Evolutionary conservation across 2,329 filamentous ascomycete genomes (phyloP).

Genomic region (Aspergillus persii): DNA sequence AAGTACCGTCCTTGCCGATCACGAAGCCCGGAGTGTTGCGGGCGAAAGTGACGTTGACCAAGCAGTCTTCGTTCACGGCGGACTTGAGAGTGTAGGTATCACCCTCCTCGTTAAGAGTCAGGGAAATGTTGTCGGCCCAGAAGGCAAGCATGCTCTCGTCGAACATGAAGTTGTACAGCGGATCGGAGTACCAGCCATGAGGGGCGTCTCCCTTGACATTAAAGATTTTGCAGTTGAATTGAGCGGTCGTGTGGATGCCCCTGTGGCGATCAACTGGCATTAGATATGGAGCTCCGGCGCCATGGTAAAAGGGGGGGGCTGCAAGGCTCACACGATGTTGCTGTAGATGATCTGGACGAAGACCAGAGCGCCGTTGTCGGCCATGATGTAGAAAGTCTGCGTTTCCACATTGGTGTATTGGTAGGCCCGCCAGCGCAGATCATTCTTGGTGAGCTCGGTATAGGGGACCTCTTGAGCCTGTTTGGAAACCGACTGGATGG

Average conservation of each 20-base stretch:
- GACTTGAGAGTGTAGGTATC: slow-evolving; percentile 86
- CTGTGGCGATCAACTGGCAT: slow-evolving; percentile 46
- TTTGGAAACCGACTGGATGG: slow-evolving; percentile 79
- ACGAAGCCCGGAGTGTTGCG: slow-evolving; percentile 77
- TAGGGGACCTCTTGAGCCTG: slow-evolving; percentile 76
- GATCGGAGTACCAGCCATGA: slow-evolving; percentile 79
- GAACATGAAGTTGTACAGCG: slow-evolving; percentile 75
- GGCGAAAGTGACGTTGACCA: slow-evolving; percentile 83
- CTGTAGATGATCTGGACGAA: slow-evolving; percentile 95
- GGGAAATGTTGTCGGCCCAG: slow-evolving; percentile 78
- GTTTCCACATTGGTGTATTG: slow-evolving; percentile 90
- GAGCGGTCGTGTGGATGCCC: slow-evolving; percentile 82
- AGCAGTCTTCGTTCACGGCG: slow-evolving; percentile 71
- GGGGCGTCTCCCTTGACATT: slow-evolving; percentile 69
- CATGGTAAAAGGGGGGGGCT: neutral
- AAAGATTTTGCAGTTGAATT: slow-evolving; percentile 95
- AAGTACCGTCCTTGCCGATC: slow-evolving; percentile 78
- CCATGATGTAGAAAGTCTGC: slow-evolving; percentile 86
- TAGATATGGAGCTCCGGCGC: neutral
- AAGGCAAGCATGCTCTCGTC: slow-evolving; percentile 80
- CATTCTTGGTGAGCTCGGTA: slow-evolving; percentile 72
- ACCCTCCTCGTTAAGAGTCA: slow-evolving; percentile 84
- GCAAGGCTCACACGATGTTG: slow-evolving; percentile 75
- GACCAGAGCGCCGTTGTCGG: slow-evolving; percentile 72
- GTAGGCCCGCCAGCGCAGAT: slow-evolving; percentile 78